phyloP scores from a whole-genome alignment of 192 early-diverging fungal species.

The Entomortierella chlamydospora region DNA sequence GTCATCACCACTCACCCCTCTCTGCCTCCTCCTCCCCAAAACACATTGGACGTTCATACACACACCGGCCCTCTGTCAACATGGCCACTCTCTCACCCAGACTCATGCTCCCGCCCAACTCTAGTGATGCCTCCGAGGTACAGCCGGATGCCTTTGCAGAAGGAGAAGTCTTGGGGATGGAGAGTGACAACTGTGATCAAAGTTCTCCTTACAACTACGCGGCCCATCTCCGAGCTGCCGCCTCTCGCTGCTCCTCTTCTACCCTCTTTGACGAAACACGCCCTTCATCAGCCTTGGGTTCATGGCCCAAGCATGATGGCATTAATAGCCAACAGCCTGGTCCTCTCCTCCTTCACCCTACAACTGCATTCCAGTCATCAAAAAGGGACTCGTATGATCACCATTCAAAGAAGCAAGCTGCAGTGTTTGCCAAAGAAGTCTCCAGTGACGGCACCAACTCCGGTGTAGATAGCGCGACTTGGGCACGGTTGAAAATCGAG shows the following conservation, averaged over 20 bases:
- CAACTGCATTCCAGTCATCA: not conserved
- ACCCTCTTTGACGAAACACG: slow-evolving; percentile 43
- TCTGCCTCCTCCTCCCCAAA: slow-evolving; percentile 9
- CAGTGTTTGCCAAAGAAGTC: not conserved
- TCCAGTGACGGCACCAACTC: too few relatives aligned
- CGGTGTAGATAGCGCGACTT: too few relatives aligned
- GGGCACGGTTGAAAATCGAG: slow-evolving; percentile 45
- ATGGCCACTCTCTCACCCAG: slow-evolving; percentile 5
- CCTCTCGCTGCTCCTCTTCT: slow-evolving; percentile 47
- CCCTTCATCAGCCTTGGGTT: slow-evolving; percentile 6
- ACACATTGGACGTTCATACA: slow-evolving; percentile 1
- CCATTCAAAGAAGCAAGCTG: not conserved
- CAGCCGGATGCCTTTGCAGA: slow-evolving; percentile 35
- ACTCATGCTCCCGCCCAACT: slow-evolving; percentile 16
- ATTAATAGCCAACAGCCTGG: slow-evolving; percentile 8
- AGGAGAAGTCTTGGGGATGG: slow-evolving; percentile 29
- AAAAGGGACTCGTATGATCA: not conserved
- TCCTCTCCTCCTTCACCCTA: slow-evolving; percentile 2
- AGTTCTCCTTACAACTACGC: slow-evolving; percentile 7
- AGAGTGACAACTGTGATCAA: slow-evolving; percentile 2
- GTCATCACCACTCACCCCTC: slow-evolving; percentile 10
- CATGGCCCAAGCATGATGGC: slow-evolving; percentile 16
- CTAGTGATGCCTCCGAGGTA: slow-evolving; percentile 41
- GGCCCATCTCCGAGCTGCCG: slow-evolving; percentile 6
- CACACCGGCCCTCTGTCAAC: slow-evolving; percentile 5